A percentile compares a stretch with the other conserved stretches of the same genome.
phyloP scores from a whole-genome alignment of 2,329 filamentous ascomycete genomes.

The Clarireedia homoeocarpa region DNA sequence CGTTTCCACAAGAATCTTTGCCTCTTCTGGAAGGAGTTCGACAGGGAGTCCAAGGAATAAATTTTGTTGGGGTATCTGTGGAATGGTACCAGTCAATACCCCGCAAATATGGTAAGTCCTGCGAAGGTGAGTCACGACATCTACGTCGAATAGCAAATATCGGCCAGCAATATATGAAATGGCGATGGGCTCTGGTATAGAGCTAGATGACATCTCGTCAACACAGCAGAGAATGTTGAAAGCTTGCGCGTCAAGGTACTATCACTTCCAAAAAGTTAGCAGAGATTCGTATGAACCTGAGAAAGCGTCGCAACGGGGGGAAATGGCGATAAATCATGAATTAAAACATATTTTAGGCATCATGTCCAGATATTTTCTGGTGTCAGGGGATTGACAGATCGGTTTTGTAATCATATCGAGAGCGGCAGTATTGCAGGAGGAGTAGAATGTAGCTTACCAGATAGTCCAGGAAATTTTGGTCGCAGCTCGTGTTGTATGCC shows the following conservation, averaged over 20 bases:
- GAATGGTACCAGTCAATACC: conserved; percentile 77
- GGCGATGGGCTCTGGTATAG: conserved; percentile 50
- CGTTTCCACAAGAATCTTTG: conserved; percentile 68
- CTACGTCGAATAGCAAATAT: conserved; percentile 84
- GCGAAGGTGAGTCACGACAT: conserved; percentile 70
- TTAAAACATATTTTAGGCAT: conserved; percentile 45
- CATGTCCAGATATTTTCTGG: conserved; percentile 33
- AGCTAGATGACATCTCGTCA: conserved; percentile 7
- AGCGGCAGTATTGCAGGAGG: background rate
- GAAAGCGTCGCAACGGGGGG: background rate
- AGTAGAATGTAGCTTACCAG: background rate
- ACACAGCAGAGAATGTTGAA: too few relatives aligned
- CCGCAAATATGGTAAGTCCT: conserved; percentile 77
- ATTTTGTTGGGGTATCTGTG: conserved; percentile 91
- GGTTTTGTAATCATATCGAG: conserved; percentile 54
- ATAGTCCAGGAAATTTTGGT: background rate
- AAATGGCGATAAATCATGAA: conserved; percentile 36
- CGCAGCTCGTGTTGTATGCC: background rate
- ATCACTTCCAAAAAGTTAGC: background rate
- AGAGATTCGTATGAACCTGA: background rate
- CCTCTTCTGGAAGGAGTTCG: conserved; percentile 88
- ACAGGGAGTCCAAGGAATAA: conserved; percentile 84
- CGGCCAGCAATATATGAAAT: conserved; percentile 75
- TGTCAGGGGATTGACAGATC: conserved; percentile 85
- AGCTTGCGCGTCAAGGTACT: background rate